Evolutionary conservation across 768 basidiomycete species (phyloP).

Genomic region (Kwoniella heveanensis): DNA sequence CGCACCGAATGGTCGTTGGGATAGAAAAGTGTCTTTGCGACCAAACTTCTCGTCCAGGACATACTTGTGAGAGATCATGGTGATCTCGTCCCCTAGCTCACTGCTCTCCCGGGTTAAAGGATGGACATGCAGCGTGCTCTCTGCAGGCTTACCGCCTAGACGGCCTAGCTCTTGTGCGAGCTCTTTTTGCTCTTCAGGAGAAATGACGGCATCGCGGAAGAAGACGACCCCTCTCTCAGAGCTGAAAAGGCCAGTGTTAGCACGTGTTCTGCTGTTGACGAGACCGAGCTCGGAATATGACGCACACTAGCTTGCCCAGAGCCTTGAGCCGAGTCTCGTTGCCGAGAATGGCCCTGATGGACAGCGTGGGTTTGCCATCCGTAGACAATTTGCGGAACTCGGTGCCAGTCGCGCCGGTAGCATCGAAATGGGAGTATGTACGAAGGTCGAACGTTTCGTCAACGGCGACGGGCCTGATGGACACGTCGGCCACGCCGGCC

Average conservation of each 20-base stretch:
- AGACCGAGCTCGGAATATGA: too few species aligned
- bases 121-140: slow-evolving; percentile 63
- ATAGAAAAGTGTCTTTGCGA: too few species aligned
- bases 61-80: slow-evolving; percentile 60
- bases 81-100: slow-evolving; percentile 63
- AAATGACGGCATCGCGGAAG: slow-evolving; percentile 62
- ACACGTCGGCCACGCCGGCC: too few species aligned
- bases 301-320: slow-evolving; percentile 41
- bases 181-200: slow-evolving; percentile 61
- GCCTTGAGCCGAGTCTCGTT: slow-evolving; percentile 31
- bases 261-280: too few species aligned
- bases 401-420: slow-evolving; percentile 64
- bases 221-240: slow-evolving; percentile 67
- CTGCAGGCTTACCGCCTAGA: slow-evolving; percentile 61
- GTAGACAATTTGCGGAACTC: slow-evolving; percentile 56
- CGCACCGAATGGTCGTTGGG: slow-evolving; percentile 13
- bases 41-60: slow-evolving; percentile 30
- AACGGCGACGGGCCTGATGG: background rate
- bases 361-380: slow-evolving; percentile 27
- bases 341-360: slow-evolving; percentile 28
- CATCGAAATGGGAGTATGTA: slow-evolving; percentile 35
- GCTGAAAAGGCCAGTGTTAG: too few species aligned
- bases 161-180: slow-evolving; percentile 62
- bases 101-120: slow-evolving; percentile 62
- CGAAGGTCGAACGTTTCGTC: slow-evolving; percentile 20